These are phyloP conservation scores for Gonium pectorale DNA, from an alignment of 139 green algal genomes.

Conservation along the genomic window DNA sequence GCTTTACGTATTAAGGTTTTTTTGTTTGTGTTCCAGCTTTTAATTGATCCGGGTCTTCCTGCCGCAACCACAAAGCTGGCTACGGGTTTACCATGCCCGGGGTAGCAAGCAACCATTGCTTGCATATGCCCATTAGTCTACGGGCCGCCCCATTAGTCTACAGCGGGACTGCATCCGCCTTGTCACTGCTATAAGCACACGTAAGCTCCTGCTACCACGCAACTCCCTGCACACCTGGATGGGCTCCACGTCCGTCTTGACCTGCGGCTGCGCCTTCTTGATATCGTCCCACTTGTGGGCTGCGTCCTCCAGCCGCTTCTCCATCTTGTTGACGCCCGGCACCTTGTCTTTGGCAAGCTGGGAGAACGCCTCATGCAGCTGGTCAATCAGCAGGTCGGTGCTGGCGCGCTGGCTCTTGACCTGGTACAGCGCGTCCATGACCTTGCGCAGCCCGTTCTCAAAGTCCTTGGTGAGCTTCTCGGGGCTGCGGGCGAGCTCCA, in stretches of 20 bases:
- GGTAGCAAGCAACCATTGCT: too few relatives aligned
- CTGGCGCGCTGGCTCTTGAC: conserved; percentile 73
- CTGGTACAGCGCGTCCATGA: conserved; percentile 86
- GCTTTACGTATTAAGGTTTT: too few relatives aligned
- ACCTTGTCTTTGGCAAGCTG: conserved; percentile 66
- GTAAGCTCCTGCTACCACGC: background rate
- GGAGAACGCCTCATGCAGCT: conserved; percentile 75
- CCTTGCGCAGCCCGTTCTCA: conserved; percentile 75
- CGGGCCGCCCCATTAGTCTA: too few relatives aligned
- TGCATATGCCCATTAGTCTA: too few relatives aligned
- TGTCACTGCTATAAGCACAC: too few relatives aligned
- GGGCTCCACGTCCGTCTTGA: conserved; percentile 78
- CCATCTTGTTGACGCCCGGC: conserved; percentile 63
- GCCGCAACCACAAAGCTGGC: too few relatives aligned
- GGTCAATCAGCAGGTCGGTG: conserved; percentile 83
- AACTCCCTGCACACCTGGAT: conserved; percentile 59
- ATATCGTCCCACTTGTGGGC: conserved; percentile 75
- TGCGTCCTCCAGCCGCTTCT: conserved; percentile 82
- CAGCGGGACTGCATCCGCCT: too few relatives aligned
- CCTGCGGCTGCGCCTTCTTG: conserved; percentile 77
- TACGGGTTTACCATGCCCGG: too few relatives aligned
- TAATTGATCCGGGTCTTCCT: too few relatives aligned
- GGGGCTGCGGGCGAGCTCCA: conserved; percentile 73
- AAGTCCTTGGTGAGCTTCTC: conserved; percentile 71
- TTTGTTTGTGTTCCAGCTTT: too few relatives aligned